Evolutionary conservation across 2,329 filamentous ascomycete genomes (phyloP).

Genomic region (Microcera coccophila): DNA sequence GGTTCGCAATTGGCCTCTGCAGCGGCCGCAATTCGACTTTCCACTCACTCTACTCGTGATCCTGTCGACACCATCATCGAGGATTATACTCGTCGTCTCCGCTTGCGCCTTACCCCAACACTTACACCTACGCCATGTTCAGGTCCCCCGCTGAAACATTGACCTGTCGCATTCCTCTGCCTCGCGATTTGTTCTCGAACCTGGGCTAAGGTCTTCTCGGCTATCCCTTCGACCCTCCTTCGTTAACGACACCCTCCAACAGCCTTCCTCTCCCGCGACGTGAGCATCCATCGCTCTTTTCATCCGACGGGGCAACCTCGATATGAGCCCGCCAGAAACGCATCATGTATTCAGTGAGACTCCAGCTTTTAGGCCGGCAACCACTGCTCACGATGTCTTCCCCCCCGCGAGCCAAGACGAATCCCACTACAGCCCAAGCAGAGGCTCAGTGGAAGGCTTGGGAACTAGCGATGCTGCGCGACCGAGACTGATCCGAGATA

Average conservation of each 20-base stretch:
- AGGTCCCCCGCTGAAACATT: background rate
- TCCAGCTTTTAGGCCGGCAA: conserved; percentile 25
- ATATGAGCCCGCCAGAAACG: conserved; percentile 33
- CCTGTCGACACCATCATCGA: no score
- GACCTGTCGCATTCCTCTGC: background rate
- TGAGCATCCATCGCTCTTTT: conserved; percentile 12
- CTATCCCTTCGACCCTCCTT: background rate
- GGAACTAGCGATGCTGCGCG: conserved; percentile 11
- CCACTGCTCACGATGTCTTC: conserved; percentile 21
- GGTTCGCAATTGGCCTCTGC: no score
- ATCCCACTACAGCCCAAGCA: conserved; percentile 13
- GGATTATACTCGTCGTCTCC: no score
- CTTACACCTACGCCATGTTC: background rate
- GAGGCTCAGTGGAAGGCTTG: conserved; percentile 12
- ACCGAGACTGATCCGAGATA: conserved; percentile 17
- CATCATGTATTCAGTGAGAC: conserved; percentile 28
- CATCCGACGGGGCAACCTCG: conserved; percentile 25
- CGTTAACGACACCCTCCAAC: background rate
- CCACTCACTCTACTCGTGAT: no score
- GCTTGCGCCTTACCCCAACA: no score
- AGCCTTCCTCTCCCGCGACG: background rate
- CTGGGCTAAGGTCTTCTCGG: background rate
- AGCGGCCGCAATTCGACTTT: no score
- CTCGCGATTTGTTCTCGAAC: background rate
- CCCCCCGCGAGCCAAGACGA: conserved; percentile 15